Evolutionary conservation across 2,329 filamentous ascomycete genomes (phyloP), one percentile per base, ranked within the genome.

Genomic region (Colletotrichum sp.): DNA sequence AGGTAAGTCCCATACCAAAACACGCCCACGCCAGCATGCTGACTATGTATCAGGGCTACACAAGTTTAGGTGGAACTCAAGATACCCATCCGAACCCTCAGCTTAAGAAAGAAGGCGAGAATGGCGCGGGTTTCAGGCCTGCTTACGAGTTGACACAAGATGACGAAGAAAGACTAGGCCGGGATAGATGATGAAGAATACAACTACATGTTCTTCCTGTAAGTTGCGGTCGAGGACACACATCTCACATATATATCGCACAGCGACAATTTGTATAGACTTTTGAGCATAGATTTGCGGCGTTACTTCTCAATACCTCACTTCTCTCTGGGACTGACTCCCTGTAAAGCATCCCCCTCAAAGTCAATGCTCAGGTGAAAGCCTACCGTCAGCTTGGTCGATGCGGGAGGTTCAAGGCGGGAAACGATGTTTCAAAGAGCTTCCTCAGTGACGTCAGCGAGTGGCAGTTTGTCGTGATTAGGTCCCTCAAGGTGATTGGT

Each of bases 71-170:
- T 24, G 96, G 97, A 5, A 95, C 92, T 29, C 92, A 91, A 70
- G 95, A 99, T 84, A 99, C 97, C 4, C 90, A 94, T 76, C 96
- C 95, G 0, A 99, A 99, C 81, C 97, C 97, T 12, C 91, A 90
- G 43, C 84, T 97, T 78, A 89, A 86, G 76, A 78, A 77, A 66
- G 81, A 80, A 15, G 79, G 79, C 18, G 79, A 80, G 47, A 81
- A 79, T 18, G 75, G 76, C n/a, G 79, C 72, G 3, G 81, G 77
- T 8, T 96, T 93, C 80, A 86, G 90, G 65, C 94, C 94, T 2
- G 94, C 94, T 0, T 96, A 95, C 81, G 93, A 95, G 81, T 84
- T 97, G 77, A 87, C 89, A 66, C 90, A 92, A 74, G 95, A 97
- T 81, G 87, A 93, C 51, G 93, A 94, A 79, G 95, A 98, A 85